Evolutionary conservation across 2,329 filamentous ascomycete genomes (phyloP).

Genomic region (Cladosporium austrohemisphaericum): DNA sequence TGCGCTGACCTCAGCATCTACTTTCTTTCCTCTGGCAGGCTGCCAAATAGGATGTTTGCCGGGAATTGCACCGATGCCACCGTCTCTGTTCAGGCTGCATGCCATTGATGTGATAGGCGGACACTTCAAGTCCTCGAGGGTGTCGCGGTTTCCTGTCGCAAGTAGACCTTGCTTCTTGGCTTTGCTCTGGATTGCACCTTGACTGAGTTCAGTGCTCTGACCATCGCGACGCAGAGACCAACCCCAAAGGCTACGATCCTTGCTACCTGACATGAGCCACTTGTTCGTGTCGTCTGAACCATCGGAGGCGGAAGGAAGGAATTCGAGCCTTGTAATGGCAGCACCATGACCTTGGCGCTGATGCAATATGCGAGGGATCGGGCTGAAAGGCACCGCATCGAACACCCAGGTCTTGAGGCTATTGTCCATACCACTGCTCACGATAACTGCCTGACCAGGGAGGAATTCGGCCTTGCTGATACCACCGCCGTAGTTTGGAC

Average conservation of each 20-base stretch:
- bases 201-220: slow-evolving; percentile 88
- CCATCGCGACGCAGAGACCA: slow-evolving; percentile 94
- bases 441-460: slow-evolving; percentile 78
- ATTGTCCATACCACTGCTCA: slow-evolving; percentile 91
- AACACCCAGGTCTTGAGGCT: slow-evolving; percentile 96
- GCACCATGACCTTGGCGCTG: slow-evolving; percentile 83
- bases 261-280: slow-evolving; percentile 86
- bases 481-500: slow-evolving; percentile 69
- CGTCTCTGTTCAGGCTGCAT: slow-evolving; percentile 87
- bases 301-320: slow-evolving; percentile 84
- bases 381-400: slow-evolving; percentile 84
- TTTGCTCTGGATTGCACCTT: slow-evolving; percentile 82
- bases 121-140: slow-evolving; percentile 68
- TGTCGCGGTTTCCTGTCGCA: slow-evolving; percentile 31
- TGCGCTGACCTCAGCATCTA: slow-evolving; percentile 67
- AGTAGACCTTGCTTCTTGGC: slow-evolving; percentile 82
- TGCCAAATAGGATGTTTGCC: slow-evolving; percentile 81
- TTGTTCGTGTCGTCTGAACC: slow-evolving; percentile 85
- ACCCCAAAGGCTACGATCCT: slow-evolving; percentile 89
- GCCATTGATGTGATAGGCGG: slow-evolving; percentile 90
- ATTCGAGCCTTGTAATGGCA: slow-evolving; percentile 75
- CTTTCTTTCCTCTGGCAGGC: slow-evolving; percentile 63
- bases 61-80: slow-evolving; percentile 81
- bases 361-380: slow-evolving; percentile 80
- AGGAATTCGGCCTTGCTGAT: slow-evolving; percentile 88